Conservation (phyloP, 208 protist genomes). For the Trypanosoma boissoni region DNA sequence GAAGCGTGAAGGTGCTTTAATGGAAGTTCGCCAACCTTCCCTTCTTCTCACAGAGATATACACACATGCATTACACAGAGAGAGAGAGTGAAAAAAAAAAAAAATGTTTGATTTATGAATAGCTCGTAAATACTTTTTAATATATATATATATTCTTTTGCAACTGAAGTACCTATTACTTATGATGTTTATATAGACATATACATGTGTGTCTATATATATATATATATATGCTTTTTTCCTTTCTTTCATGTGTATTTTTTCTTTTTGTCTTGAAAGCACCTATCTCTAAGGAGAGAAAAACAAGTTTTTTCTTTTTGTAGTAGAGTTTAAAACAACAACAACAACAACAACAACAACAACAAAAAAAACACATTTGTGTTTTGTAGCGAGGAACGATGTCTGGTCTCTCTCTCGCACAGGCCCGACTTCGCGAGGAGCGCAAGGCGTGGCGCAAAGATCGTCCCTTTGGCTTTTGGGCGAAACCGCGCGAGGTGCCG, state of each 20-base stretch:
- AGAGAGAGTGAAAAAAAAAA: conserved; percentile 9
- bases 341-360: background rate
- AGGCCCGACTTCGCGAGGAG: conserved; percentile 84
- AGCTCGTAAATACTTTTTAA: conserved; percentile 10
- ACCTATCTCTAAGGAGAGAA: too few relatives aligned
- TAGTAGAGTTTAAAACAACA: too few relatives aligned
- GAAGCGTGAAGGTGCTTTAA: conserved; percentile 45
- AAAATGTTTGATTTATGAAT: background rate
- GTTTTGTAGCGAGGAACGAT: conserved; percentile 33
- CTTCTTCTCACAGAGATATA: too few relatives aligned
- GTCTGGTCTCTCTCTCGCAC: conserved; percentile 76
- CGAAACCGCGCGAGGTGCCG: conserved; percentile 51
- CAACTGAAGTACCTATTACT: background rate
- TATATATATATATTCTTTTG: conserved; percentile 10
- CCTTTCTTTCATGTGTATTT: background rate
- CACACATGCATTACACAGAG: too few relatives aligned
- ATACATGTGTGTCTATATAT: conserved; percentile 3
- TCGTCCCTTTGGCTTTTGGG: conserved; percentile 88
- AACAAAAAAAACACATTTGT: too few relatives aligned
- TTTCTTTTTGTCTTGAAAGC: background rate
- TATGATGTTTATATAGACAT: background rate
- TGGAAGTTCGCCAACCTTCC: background rate
- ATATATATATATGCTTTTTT: background rate
- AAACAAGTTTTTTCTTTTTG: too few relatives aligned
- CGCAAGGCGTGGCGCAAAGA: conserved; percentile 83